Base-by-base conservation (phyloP, 495 filamentous ascomycete species). In the Bathelium albidoporum region DNA sequence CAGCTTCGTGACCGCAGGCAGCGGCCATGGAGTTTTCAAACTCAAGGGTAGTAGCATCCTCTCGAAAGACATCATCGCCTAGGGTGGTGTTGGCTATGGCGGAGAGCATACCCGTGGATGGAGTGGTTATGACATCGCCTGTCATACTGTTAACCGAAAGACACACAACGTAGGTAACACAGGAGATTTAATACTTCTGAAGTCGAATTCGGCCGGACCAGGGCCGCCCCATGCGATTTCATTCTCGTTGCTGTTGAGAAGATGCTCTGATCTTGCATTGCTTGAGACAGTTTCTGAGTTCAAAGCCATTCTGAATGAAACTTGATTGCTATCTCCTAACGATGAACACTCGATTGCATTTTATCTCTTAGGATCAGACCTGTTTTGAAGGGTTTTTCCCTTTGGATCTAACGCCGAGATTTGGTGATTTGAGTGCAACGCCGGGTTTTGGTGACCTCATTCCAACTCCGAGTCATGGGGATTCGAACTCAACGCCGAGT, bases 241-340 rank as follows among this genome's bases (percentile, higher is more conserved):
- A 5, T 39, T 55, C 20, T 24, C 49, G 49, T 24, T 5, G 5
- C 11, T 29, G 4, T 22, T 55, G 5, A 29, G 62, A n/a, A 65
- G 58, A 28, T 62, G 53, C 59, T 39, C 52, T 58, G 36, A n/a
- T 28, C 14, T 28, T 26, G 32, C 59, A 69, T 64, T 61, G 65
- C 12, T 62, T 61, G 3, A 63, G 5, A 29, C 49, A 55, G 5
- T 5, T 68, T 1, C 58, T 63, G 44, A 59, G 62, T 18, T 22
- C 52, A 7, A 5, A 5, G 14, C 34, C 34, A 39, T 39, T 39
- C 5, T 39, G 34, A 39, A 39, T 5, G 5, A 5, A 14, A 39
- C 14, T 39, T 39, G 5, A 39, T 14, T 14, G 34, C 5, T 39
- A 5, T 39, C 14, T 5, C 34, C n/a, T n/a, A n/a, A n/a, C n/a